Evolutionary conservation across 768 basidiomycete species (phyloP), one percentile per base, ranked within the genome.

Genomic region (Coprinopsis marcescibilis): DNA sequence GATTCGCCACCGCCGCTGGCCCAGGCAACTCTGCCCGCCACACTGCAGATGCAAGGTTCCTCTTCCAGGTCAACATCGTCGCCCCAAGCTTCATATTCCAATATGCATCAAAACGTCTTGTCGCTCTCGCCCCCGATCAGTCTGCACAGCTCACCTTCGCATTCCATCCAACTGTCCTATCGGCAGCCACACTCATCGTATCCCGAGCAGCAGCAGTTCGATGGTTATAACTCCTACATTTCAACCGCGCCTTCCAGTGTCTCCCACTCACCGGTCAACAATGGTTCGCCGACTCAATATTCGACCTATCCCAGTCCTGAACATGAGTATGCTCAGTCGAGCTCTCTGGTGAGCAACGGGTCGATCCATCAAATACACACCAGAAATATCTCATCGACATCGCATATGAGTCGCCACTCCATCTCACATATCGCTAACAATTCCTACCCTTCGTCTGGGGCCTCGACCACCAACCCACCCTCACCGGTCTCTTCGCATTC

Each of bases 1-100:
- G 73, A 80, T 36, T 78, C 80, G 0, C 77, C 80, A 0, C 80
- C 78, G 0, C 65, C 75, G 0, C 66, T 81, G 30, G 71, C 72
- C 0, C 76, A 73, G 13, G 78, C 80, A 0, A 75, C 73, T 0
- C 62, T 75, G 0, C 72, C 73, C 0, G 66, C 70, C 1, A 67
- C 72, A 11, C 62, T 65, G 10, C 65, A 70, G 34, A 47, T 61
- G 6, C 49, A 69, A 41, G 65, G 59, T 3, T 61, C 59, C 41
- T 67, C 69, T 6, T 65, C 65, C 48, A 68, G 72, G 21, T 75
- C 71, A 4, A 15, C n/a, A 19, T 67, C 76, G 0, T 70, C 73
- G 0, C 68, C 76, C 2, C 72, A 73, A 0, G 59, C 61, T 2
- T 43, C 65, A 14, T 78, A 75, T 48, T 69, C 70, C 12, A 52